Base-by-base conservation (phyloP, 129 eudicot genomes). In the Saposhnikovia divaricata region DNA sequence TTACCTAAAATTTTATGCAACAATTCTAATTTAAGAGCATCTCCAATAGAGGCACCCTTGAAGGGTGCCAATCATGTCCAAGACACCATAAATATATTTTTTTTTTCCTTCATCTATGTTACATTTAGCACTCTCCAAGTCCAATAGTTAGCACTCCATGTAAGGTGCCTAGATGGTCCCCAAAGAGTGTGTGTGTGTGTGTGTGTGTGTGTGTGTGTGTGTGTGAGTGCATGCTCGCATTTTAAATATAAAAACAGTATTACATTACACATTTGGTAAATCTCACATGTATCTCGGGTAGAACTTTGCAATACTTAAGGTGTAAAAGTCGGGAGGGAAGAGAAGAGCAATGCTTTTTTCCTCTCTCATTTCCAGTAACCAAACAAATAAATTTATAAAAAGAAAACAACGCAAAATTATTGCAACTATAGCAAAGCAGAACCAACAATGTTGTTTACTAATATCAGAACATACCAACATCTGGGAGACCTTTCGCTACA, bases 391-490 rank as follows among this genome's bases (percentile, higher is more conserved):
- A 46, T 12, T 10, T 46, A 46, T 10, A 46, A 10, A 23, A 43
- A 43, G 15, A 2, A 73, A 18, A 23, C 10, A 21, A 2, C 1
- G 34, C 15, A n/a, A 61, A 61, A 25, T 9, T 28, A 9, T 9
- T 61, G 34, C 69, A 25, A n/a, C 69, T 9, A 61, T 61, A 61
- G 21, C 27, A 15, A 50, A 39, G 76, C 57, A 19, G 65, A 57
- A 80, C 14, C 65, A 45, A 28, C 39, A 69, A 42, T 48, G 46
- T 21, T 19, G 9, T 1, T 21, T 13, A 34, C 11, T 4, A 48
- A 38, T 25, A 51, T 43, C 2, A n/a, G 19, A 46, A 77, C 42
- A 55, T 83, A 88, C 93, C 91, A 85, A 81, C 77, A 18, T 82
- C 82, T 74, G 88, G 69, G 82, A 77, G 80, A 70, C 48, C 82